Evolutionary conservation across 2,329 filamentous ascomycete species (phyloP), one percentile per base, ranked within the genome.

Genomic region (Ophidiomyces ophidiicola): DNA sequence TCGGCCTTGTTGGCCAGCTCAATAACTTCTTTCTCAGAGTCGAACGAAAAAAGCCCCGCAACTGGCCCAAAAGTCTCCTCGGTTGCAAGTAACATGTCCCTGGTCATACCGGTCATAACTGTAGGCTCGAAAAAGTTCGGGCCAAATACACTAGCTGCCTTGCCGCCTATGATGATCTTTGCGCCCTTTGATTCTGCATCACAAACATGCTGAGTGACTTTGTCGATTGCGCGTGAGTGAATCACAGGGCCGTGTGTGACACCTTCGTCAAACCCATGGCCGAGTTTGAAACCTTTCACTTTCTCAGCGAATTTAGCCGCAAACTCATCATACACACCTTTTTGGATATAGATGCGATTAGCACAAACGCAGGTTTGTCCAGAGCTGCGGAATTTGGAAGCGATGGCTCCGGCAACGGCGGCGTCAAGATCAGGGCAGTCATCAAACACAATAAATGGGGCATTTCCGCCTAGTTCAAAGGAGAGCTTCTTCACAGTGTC

Each of bases 51-150:
- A 10, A 96, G 63, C 0, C 82, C 88, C 0, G 87, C 88, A 0
- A 96, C 82, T 2, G 90, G 90, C 0, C 90, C 90, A 57, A 98
- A 98, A 0, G 88, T 98, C 68, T 98, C 90, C 61, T 96, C 88
- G 1, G 68, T 68, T 3, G 83, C 79, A 49, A 96, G 72, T 44
- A 74, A 71, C 90, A 96, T 96, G 29, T 87, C 77, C 42, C 71
- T 68, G 7, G 71, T 93, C 79, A 94, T 88, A 46, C 82, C 82
- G 6, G 82, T 79, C 44, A 98, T 76, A 29, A 96, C 82, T 0
- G 90, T 96, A 2, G 84, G 85, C 53, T 86, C 74, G 65, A 81
- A 94, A 67, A 92, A 98, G 66, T 92, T 92, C 26, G 69, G 57
- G 3, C 90, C 88, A 2, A 93, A 67, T 12, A 86, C 75, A 1